A percentile compares a stretch with the other conserved stretches of the same genome.
phyloP scores from a whole-genome alignment of 2,329 filamentous ascomycete genomes.

The Ascosphaera apis region DNA sequence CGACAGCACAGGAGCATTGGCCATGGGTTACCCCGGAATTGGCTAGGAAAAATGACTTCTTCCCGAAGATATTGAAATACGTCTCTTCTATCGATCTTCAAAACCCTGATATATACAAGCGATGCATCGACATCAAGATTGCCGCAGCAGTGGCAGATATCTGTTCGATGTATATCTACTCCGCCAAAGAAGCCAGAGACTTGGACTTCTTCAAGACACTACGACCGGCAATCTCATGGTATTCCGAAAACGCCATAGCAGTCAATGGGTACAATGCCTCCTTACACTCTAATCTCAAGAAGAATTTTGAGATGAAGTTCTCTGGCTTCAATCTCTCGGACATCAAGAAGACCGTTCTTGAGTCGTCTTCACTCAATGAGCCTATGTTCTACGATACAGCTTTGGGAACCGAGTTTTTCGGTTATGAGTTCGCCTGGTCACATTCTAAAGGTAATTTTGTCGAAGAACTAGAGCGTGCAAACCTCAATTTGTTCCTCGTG shows the following conservation, averaged over 20 bases:
- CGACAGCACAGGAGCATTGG: slow-evolving; percentile 81
- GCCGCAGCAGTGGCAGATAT: slow-evolving; percentile 71
- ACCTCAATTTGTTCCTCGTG: slow-evolving; percentile 74
- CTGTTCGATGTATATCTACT: slow-evolving; percentile 75
- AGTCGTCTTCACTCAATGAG: slow-evolving; percentile 41
- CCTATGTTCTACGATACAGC: slow-evolving; percentile 69
- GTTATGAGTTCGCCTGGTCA: slow-evolving; percentile 56
- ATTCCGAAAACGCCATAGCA: slow-evolving; percentile 51
- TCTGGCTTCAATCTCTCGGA: slow-evolving; percentile 47
- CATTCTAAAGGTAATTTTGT: slow-evolving; percentile 44
- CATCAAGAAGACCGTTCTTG: slow-evolving; percentile 54
- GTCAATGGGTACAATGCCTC: slow-evolving; percentile 73
- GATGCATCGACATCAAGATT: slow-evolving; percentile 41
- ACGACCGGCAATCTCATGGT: slow-evolving; percentile 54
- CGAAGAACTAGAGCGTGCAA: slow-evolving; percentile 64
- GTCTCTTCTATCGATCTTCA: slow-evolving; percentile 36
- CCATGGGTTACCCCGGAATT: slow-evolving; percentile 75
- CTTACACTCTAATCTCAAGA: slow-evolving; percentile 61
- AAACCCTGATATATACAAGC: slow-evolving; percentile 21
- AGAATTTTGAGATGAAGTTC: slow-evolving; percentile 65
- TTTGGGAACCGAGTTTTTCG: slow-evolving; percentile 52
- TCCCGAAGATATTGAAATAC: slow-evolving; percentile 48
- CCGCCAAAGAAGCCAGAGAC: slow-evolving; percentile 54
- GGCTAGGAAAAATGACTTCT: slow-evolving; percentile 48
- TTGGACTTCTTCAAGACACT: slow-evolving; percentile 45